Conservation (phyloP, 768 basidiomycete genomes). For the Candolleomyces aberdarensis region DNA sequence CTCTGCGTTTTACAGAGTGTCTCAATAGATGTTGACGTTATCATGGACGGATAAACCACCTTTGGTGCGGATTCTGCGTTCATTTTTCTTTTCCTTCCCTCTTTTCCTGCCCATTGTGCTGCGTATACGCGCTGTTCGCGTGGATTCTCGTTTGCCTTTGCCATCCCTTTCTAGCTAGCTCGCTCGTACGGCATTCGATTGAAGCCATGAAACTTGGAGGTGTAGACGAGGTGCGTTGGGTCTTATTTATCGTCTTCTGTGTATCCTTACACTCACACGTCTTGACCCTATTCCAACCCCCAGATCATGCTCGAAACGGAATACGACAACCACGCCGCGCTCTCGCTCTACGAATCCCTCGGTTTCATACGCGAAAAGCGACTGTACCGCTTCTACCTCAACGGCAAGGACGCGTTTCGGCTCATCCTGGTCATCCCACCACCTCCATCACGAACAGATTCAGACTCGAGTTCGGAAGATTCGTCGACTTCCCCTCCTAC, state of each 20-base stretch:
- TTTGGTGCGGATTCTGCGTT: slow-evolving; percentile 39
- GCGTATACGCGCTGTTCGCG: not conserved
- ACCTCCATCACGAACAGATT: slow-evolving; percentile 16
- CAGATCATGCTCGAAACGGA: slow-evolving; percentile 96
- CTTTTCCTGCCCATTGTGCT: not conserved
- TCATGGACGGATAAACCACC: slow-evolving; percentile 26
- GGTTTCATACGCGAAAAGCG: slow-evolving; percentile 97
- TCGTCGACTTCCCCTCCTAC: slow-evolving; percentile 21
- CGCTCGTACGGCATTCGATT: slow-evolving; percentile 80
- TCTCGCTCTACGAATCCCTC: slow-evolving; percentile 85
- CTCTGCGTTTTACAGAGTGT: slow-evolving; percentile 39
- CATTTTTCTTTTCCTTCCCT: slow-evolving; percentile 19
- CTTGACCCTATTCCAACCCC: slow-evolving; percentile 4
- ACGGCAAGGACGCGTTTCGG: slow-evolving; percentile 93
- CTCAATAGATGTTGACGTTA: slow-evolving; percentile 34
- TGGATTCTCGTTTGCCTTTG: not conserved
- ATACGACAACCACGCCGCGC: slow-evolving; percentile 84
- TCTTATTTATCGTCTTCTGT: not conserved
- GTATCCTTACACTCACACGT: not conserved
- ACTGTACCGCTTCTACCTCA: slow-evolving; percentile 92
- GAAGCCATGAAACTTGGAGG: slow-evolving; percentile 79
- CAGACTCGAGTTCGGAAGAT: slow-evolving; percentile 28
- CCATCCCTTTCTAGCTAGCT: slow-evolving; percentile 58
- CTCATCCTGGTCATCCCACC: slow-evolving; percentile 64
- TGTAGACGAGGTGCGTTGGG: slow-evolving; percentile 74